Conservation (phyloP, 176 grass and related monocot species). For the Rhynchospora breviuscula region DNA sequence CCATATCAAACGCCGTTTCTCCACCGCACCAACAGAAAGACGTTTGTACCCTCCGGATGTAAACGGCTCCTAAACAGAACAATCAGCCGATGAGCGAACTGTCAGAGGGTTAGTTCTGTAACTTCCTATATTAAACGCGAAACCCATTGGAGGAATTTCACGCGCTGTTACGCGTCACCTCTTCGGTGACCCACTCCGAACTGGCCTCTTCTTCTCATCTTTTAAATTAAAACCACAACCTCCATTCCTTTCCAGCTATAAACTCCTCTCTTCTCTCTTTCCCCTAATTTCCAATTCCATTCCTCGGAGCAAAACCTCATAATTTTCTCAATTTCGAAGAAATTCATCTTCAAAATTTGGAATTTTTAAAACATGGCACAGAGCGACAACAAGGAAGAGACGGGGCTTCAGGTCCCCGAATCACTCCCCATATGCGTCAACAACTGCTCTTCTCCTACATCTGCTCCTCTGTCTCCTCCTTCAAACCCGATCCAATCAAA, state of each 20-base stretch:
- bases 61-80: not conserved
- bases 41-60: not conserved
- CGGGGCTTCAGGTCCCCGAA: slow-evolving; percentile 61
- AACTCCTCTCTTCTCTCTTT: not conserved
- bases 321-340: not conserved
- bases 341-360: not conserved
- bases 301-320: not conserved
- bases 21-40: not conserved
- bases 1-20: not conserved
- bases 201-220: not conserved
- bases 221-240: slow-evolving; percentile 28
- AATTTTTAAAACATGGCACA: slow-evolving; percentile 52
- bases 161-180: slow-evolving; percentile 30
- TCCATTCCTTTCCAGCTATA: slow-evolving; percentile 28
- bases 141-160: slow-evolving; percentile 28
- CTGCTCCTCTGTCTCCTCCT: not conserved
- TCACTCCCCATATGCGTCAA: slow-evolving; percentile 83
- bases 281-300: not conserved
- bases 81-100: not conserved
- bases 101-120: slow-evolving; percentile 21
- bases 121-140: slow-evolving; percentile 2
- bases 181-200: slow-evolving; percentile 38
- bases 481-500: not conserved
- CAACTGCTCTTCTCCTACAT: slow-evolving; percentile 45
- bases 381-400: slow-evolving; percentile 89